Evolutionary conservation across 305 asterid species (phyloP).

Genomic region (Fraxinus baroniana): DNA sequence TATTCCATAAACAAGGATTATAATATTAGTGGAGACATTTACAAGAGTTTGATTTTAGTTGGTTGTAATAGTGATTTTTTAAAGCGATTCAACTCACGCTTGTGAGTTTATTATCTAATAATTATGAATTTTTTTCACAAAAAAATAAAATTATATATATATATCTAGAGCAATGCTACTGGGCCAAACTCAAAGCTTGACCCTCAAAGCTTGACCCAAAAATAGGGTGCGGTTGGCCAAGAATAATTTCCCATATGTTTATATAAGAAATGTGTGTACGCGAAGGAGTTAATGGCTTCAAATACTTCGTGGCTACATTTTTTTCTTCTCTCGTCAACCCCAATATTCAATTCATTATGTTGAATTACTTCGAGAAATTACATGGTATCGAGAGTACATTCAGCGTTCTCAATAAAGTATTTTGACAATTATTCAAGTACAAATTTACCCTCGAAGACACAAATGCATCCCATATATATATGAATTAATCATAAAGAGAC

Average conservation of each 20-base stretch:
- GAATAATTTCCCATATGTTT: no score
- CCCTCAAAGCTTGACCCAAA: no score
- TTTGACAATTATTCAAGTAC: background rate
- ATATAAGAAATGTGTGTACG: background rate
- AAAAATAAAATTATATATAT: no score
- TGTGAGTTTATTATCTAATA: background rate
- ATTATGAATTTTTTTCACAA: no score
- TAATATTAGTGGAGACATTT: background rate
- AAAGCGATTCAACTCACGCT: background rate
- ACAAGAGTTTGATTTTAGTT: background rate
- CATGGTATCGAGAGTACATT: background rate
- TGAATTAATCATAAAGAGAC: background rate
- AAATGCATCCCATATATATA: background rate
- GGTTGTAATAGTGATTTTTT: background rate
- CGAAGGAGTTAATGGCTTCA: background rate
- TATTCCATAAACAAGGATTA: no score
- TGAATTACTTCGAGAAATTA: background rate
- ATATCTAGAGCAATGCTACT: no score
- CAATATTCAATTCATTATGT: background rate
- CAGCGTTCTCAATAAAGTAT: background rate
- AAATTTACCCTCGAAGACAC: background rate
- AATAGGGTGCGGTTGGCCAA: no score
- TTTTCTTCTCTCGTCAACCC: background rate
- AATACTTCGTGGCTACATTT: background rate
- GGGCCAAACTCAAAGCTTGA: no score